A percentile compares a stretch with the other conserved stretches of the same genome.
These are phyloP conservation scores for Colletotrichum sp. DNA, from an alignment of 2,329 filamentous ascomycete genomes.

Conservation along the genomic window DNA sequence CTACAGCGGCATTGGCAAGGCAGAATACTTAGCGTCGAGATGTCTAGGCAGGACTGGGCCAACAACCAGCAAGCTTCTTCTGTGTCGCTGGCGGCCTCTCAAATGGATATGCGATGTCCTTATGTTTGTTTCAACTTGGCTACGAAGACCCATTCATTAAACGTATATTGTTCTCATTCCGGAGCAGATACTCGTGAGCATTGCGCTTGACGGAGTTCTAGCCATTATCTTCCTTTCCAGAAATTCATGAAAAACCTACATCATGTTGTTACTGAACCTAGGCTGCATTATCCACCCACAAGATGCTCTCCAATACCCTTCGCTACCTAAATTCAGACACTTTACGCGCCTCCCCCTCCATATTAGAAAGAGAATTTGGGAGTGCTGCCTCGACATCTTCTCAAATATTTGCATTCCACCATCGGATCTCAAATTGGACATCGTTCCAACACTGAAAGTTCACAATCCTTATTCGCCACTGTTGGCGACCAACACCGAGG, in stretches of 20 bases:
- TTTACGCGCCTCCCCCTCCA: background rate
- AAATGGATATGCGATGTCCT: background rate
- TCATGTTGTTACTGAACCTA: background rate
- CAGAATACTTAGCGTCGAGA: background rate
- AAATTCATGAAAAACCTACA: accelerated
- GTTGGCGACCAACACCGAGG: background rate
- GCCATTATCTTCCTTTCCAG: background rate
- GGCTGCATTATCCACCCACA: background rate
- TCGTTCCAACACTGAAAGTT: background rate
- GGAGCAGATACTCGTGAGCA: background rate
- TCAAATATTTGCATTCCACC: background rate
- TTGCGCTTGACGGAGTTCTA: background rate
- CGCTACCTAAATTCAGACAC: background rate
- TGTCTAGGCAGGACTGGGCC: background rate
- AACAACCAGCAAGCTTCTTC: background rate
- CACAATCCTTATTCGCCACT: background rate
- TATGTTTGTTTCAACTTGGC: background rate
- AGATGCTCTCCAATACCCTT: background rate
- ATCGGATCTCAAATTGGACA: background rate
- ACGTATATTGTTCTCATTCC: background rate
- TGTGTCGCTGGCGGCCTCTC: background rate
- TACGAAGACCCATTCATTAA: background rate
- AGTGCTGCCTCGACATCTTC: background rate
- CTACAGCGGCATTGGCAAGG: background rate
- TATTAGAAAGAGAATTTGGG: background rate